Evolutionary conservation across 2,329 filamentous ascomycete genomes (phyloP), one percentile per base, ranked within the genome.

Genomic region (Colletotrichum phormii): DNA sequence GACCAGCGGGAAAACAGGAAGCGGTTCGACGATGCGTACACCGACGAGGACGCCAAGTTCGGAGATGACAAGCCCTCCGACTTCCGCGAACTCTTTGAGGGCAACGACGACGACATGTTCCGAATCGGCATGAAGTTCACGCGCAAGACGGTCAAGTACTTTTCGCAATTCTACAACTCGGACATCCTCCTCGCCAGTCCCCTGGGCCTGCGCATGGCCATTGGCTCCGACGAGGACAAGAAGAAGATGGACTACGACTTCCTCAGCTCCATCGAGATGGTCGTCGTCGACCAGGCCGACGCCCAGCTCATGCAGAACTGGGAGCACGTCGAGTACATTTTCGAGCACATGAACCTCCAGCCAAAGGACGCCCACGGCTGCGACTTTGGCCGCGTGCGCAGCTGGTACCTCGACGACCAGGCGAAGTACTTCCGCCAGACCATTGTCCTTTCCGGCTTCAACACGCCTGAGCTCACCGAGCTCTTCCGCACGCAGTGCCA

Each of bases 61-160:
- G 90, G 92, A 31, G 86, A 89, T 9, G 91, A 94, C 79, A 94
- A 95, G 79, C 93, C 97, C 0, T 92, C 92, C 3, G 97, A 98
- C 81, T 98, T 97, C 83, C 88, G 89, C 29, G 94, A 97, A 69
- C 88, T 98, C 0, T 99, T 99, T 79, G 92, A 92, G 74, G 97
- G 97, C 72, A 98, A 98, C 80, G 95, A 98, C 80, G 97, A 98
- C 80, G 97, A 99, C 83, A 97, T 97, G 89, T 99, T 98, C 84
- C 91, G 96, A 3, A 86, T 98, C 2, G 97, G 96, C n/a, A 83
- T 99, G 79, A 99, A 98, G 82, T 97, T 99, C 81, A 98, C 97
- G 0, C 91, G 97, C 74, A 98, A 98, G 83, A 97, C 95, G 0
- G 88, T 98, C 80, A 98, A 98, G 81, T 97, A 94, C 81, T 99